Percentiles rank a stretch among this genome's conserved stretches.
phyloP scores from a whole-genome alignment of 129 eudicot genomes.

The Pulicaria dysenterica region DNA sequence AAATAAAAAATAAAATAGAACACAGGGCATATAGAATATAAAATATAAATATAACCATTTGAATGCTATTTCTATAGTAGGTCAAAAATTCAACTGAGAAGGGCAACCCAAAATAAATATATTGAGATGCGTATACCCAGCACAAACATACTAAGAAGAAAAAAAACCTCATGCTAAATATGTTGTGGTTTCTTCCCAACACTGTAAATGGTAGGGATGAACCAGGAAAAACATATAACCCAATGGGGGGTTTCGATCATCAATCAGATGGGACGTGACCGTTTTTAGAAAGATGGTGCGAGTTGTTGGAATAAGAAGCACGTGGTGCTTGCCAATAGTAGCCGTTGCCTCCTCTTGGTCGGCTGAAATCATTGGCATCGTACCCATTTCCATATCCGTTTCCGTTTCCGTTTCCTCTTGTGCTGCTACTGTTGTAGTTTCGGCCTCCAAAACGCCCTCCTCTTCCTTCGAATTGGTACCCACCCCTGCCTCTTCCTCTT shows the following conservation, averaged over 20 bases:
- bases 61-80: constrained; percentile 40
- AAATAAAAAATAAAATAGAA: too few relatives aligned
- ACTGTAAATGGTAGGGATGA: constrained; percentile 32
- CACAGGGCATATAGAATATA: too few relatives aligned
- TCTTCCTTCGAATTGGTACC: constrained; percentile 64
- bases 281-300: constrained; percentile 47
- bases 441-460: constrained; percentile 72
- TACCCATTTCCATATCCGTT: constrained; percentile 45
- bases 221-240: constrained; percentile 26
- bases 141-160: constrained; percentile 18
- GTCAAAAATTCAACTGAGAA: constrained; percentile 35
- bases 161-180: constrained; percentile 12
- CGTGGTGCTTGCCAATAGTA: constrained; percentile 49
- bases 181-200: constrained; percentile 34
- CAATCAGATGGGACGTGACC: constrained; percentile 47
- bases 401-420: constrained; percentile 18
- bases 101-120: constrained; percentile 28
- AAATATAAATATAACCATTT: not conserved
- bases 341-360: constrained; percentile 80
- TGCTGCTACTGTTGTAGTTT: constrained; percentile 18
- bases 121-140: constrained; percentile 37
- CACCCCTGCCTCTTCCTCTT: constrained; percentile 77
- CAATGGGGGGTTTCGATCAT: constrained; percentile 12
- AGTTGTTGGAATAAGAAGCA: constrained; percentile 34
- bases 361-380: constrained; percentile 52